A percentile compares a stretch with the other conserved stretches of the same genome.
phyloP scores from a whole-genome alignment of 768 basidiomycete species.

The Leucogyrophana mollusca region DNA sequence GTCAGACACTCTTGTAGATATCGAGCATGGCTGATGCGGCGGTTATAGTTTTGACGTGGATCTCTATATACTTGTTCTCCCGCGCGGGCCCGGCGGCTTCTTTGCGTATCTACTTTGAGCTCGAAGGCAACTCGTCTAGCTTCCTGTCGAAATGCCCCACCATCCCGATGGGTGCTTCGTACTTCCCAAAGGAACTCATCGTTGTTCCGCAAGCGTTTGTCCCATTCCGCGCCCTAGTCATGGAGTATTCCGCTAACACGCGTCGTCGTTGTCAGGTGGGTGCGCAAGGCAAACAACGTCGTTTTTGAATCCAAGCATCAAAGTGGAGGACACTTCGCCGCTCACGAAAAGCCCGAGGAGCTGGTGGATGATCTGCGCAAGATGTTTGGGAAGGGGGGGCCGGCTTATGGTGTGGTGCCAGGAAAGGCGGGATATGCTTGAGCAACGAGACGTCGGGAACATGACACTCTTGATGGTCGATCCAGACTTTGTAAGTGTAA shows the following conservation, averaged over 20 bases:
- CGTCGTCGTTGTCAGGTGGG: too few relatives aligned
- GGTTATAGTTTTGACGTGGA: conserved; percentile 59
- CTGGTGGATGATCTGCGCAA: conserved; percentile 50
- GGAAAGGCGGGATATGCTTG: conserved; percentile 42
- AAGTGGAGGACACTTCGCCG: conserved; percentile 59
- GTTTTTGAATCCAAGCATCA: conserved; percentile 50
- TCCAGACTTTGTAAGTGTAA: too few relatives aligned
- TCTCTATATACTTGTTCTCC: conserved; percentile 60
- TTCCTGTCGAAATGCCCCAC: conserved; percentile 4
- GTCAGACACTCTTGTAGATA: conserved; percentile 13
- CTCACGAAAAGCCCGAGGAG: conserved; percentile 46
- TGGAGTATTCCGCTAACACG: too few relatives aligned
- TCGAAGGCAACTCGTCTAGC: background rate
- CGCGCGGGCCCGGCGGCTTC: conserved; percentile 58
- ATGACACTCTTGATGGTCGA: too few relatives aligned
- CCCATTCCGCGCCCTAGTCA: background rate
- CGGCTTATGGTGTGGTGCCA: conserved; percentile 46
- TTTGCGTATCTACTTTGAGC: conserved; percentile 58
- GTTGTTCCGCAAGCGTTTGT: conserved; percentile 39
- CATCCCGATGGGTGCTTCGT: conserved; percentile 49
- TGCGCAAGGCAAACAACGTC: conserved; percentile 31
- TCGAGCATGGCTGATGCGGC: conserved; percentile 9
- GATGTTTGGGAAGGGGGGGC: conserved; percentile 56
- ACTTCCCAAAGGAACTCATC: conserved; percentile 49
- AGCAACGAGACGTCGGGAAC: too few relatives aligned